Evolutionary conservation across 192 early-diverging fungal species (phyloP).

Genomic region (Mortierella claussenii): DNA sequence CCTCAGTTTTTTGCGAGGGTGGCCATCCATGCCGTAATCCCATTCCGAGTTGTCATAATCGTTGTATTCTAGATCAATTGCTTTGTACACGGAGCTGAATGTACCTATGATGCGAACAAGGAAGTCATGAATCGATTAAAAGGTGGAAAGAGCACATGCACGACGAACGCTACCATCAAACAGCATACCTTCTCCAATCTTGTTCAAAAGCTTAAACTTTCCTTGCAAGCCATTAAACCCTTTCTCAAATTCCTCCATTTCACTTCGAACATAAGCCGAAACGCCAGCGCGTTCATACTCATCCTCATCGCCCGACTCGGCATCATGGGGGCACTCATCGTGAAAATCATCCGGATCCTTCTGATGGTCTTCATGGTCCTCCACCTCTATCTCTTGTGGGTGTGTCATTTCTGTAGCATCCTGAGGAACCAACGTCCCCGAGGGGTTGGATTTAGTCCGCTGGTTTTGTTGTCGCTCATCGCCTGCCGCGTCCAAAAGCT

Average conservation of each 20-base stretch:
- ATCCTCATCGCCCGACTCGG: neutral
- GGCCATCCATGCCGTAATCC: slow-evolving; percentile 58
- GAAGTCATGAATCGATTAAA: neutral
- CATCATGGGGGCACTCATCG: neutral
- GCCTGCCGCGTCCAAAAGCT: no score
- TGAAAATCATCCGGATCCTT: neutral
- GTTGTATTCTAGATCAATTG: slow-evolving; percentile 79
- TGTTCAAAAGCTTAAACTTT: slow-evolving; percentile 76
- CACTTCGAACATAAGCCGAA: slow-evolving; percentile 57
- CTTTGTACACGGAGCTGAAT: slow-evolving; percentile 93
- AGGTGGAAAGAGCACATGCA: neutral
- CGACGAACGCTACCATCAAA: no score
- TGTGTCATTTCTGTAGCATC: no score
- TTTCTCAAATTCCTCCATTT: slow-evolving; percentile 66
- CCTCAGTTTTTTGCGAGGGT: slow-evolving; percentile 13
- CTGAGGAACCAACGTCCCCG: no score
- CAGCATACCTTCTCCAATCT: slow-evolving; percentile 86
- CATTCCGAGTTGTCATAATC: slow-evolving; percentile 77
- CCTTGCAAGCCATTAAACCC: slow-evolving; percentile 64
- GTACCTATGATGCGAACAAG: slow-evolving; percentile 77
- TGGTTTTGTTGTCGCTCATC: no score
- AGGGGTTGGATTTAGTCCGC: no score
- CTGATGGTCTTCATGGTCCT: no score
- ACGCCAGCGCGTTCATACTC: neutral
- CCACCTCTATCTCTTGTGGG: no score